These are phyloP conservation scores for Ceratobasidium sp. DNA, from an alignment of 1,284 basidiomycete genomes.

Conservation along the genomic window DNA sequence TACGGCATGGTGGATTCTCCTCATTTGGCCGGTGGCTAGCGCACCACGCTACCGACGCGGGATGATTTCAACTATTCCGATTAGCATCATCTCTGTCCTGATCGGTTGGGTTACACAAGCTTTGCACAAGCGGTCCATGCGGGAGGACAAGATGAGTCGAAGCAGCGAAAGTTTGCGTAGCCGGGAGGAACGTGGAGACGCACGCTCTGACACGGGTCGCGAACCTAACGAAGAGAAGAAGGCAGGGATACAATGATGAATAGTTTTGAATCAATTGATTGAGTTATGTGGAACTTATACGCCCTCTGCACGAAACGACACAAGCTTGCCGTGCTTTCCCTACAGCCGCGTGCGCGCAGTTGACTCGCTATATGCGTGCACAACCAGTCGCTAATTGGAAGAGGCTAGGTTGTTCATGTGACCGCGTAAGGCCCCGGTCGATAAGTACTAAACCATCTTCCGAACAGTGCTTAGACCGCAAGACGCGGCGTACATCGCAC, in stretches of 20 bases:
- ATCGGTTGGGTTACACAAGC: slow-evolving; percentile 32
- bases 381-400: no score
- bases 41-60: slow-evolving; percentile 41
- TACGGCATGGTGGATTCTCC: slow-evolving; percentile 34
- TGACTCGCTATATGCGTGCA: no score
- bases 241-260: neutral
- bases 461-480: no score
- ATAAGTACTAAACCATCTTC: no score
- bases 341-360: no score
- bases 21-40: slow-evolving; percentile 39
- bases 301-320: no score
- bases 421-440: no score
- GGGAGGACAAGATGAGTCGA: neutral
- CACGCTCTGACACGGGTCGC: neutral
- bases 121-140: neutral
- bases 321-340: no score
- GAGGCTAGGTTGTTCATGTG: no score
- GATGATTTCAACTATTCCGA: slow-evolving; percentile 43
- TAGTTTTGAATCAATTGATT: no score
- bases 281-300: no score
- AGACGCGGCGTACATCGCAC: no score
- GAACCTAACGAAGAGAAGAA: neutral
- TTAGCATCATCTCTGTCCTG: slow-evolving; percentile 17
- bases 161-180: neutral
- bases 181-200: neutral